Evolutionary conservation across 192 early-diverging fungal species (phyloP).

Genomic region (Coemansia sp.): DNA sequence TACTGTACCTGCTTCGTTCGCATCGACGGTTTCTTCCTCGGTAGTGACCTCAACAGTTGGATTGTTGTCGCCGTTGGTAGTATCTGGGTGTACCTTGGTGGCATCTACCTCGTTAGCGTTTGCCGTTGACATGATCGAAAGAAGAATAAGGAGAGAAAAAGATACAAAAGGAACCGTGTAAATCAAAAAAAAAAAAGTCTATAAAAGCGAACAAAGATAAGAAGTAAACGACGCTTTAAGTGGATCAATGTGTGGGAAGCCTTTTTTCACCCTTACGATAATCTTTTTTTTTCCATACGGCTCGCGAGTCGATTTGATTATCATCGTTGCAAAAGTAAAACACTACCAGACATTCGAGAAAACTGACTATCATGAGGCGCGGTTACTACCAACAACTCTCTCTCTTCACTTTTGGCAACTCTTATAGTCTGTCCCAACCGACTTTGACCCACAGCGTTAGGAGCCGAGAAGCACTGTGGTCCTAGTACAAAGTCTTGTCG

Average conservation of each 20-base stretch:
- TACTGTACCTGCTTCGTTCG: neutral
- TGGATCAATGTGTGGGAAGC: neutral
- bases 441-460: slow-evolving; percentile 17
- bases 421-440: slow-evolving; percentile 34
- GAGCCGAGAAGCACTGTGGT: slow-evolving; percentile 25
- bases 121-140: slow-evolving; percentile 27
- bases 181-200: neutral
- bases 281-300: neutral
- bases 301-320: neutral
- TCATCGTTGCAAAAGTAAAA: slow-evolving; percentile 16
- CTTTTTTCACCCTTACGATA: slow-evolving; percentile 1
- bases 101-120: slow-evolving; percentile 12
- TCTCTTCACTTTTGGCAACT: neutral
- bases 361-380: slow-evolving; percentile 50
- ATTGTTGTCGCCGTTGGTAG: neutral
- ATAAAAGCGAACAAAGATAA: neutral
- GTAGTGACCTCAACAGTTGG: neutral
- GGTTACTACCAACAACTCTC: slow-evolving; percentile 25
- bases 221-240: too few species aligned
- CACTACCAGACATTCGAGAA: slow-evolving; percentile 36
- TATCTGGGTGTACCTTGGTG: slow-evolving; percentile 5
- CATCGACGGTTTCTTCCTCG: neutral
- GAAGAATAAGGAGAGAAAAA: neutral
- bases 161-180: slow-evolving; percentile 1
- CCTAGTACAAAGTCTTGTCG: neutral